Conservation (phyloP, 805 yeast genomes). For the Ogataea siamensis region DNA sequence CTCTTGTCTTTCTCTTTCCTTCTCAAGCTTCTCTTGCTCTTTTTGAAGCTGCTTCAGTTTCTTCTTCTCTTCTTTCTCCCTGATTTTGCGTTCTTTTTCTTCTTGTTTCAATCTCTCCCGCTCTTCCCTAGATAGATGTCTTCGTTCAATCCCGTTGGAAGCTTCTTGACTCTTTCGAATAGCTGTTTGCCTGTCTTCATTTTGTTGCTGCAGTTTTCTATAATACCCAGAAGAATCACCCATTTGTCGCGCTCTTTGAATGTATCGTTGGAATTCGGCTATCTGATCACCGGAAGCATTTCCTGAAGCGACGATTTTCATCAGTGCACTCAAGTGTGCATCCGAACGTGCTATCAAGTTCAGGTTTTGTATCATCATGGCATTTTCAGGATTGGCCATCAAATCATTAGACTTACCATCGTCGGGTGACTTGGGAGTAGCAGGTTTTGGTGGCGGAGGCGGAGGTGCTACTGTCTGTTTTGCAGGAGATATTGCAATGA, state of each 20-base stretch:
- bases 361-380: constrained; percentile 80
- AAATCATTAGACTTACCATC: constrained; percentile 25
- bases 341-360: constrained; percentile 80
- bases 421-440: constrained; percentile 5
- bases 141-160: constrained; percentile 23
- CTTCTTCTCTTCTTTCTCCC: constrained; percentile 25
- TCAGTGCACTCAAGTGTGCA: constrained; percentile 60
- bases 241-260: constrained; percentile 75
- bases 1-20: constrained; percentile 23
- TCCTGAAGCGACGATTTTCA: constrained; percentile 87
- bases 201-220: constrained; percentile 22
- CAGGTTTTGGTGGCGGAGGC: constrained; percentile 5
- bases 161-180: constrained; percentile 14
- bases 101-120: constrained; percentile 21
- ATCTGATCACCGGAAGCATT: constrained; percentile 71
- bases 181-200: constrained; percentile 15
- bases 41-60: constrained; percentile 24
- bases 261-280: constrained; percentile 73
- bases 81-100: constrained; percentile 26
- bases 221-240: constrained; percentile 41
- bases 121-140: constrained; percentile 22
- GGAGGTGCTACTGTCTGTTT: background rate
- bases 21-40: constrained; percentile 23
- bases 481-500: background rate
- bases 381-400: constrained; percentile 56